Percentiles rank a stretch among this genome's conserved stretches.
These are phyloP conservation scores for Lecanoromycetidae sp. DNA, from an alignment of 2,329 filamentous ascomycete genomes.

Conservation along the genomic window DNA sequence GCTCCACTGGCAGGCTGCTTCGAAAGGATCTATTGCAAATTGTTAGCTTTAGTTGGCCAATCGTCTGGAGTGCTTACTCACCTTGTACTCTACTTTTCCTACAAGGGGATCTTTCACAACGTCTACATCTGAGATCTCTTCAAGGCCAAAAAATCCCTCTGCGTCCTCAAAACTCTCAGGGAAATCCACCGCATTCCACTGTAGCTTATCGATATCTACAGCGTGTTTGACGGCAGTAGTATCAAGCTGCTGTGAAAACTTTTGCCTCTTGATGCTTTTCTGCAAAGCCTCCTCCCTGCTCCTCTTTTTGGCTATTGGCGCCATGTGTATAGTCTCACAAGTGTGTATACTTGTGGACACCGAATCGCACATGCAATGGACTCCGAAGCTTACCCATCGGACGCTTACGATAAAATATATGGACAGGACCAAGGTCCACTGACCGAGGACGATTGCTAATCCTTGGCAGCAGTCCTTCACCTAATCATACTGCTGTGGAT, in stretches of 20 bases:
- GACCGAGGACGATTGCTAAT: too few relatives aligned
- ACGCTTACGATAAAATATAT: too few relatives aligned
- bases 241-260: background rate
- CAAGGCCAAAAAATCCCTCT: conserved; percentile 85
- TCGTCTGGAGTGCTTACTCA: background rate
- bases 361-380: too few relatives aligned
- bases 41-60: background rate
- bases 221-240: background rate
- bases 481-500: too few relatives aligned
- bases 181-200: conserved; percentile 52
- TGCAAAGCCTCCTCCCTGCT: background rate
- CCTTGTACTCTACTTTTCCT: conserved; percentile 19
- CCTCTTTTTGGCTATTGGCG: conserved; percentile 3
- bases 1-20: too few relatives aligned
- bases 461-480: too few relatives aligned
- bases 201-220: conserved; percentile 35
- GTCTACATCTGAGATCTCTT: conserved; percentile 85
- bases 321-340: too few relatives aligned
- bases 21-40: background rate
- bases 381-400: too few relatives aligned
- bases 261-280: background rate
- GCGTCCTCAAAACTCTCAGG: conserved; percentile 74
- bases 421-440: too few relatives aligned
- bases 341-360: too few relatives aligned
- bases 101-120: conserved; percentile 49